These are phyloP conservation scores for Penicillium waksmanii DNA, from an alignment of 495 filamentous ascomycete species.

Conservation along the genomic window DNA sequence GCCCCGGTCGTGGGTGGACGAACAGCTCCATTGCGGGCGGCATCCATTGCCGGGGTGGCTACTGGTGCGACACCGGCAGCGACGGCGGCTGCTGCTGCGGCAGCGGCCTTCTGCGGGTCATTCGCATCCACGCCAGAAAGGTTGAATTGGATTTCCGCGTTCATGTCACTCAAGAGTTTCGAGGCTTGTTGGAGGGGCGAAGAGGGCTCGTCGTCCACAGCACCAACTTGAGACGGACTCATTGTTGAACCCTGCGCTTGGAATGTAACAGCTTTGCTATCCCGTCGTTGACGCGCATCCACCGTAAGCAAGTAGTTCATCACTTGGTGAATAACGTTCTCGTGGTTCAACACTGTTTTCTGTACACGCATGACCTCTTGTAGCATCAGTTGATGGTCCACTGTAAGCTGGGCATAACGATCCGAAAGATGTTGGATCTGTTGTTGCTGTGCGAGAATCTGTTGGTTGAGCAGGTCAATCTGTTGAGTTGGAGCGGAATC, in stretches of 20 bases:
- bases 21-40: constrained; percentile 41
- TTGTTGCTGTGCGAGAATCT: constrained; percentile 87
- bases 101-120: constrained; percentile 65
- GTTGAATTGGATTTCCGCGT: constrained; percentile 77
- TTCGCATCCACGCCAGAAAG: constrained; percentile 72
- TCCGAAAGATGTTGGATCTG: constrained; percentile 86
- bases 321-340: constrained; percentile 73
- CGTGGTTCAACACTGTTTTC: constrained; percentile 85
- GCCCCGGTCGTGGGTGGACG: constrained; percentile 53
- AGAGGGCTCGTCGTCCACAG: constrained; percentile 71
- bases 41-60: constrained; percentile 51
- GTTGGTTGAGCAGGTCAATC: constrained; percentile 85
- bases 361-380: constrained; percentile 87
- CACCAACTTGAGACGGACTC: constrained; percentile 48
- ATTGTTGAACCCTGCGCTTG: constrained; percentile 41
- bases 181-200: constrained; percentile 87
- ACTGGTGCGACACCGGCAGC: constrained; percentile 35
- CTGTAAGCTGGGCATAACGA: constrained; percentile 79
- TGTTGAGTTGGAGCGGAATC: constrained; percentile 85
- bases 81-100: constrained; percentile 12
- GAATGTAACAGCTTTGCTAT: constrained; percentile 60
- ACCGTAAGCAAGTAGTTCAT: constrained; percentile 71
- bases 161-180: constrained; percentile 80
- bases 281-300: constrained; percentile 66
- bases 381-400: constrained; percentile 83